A percentile compares a stretch with the other conserved stretches of the same genome.
Conservation (phyloP, 768 basidiomycete species). For the Mycena rebaudengoi region DNA sequence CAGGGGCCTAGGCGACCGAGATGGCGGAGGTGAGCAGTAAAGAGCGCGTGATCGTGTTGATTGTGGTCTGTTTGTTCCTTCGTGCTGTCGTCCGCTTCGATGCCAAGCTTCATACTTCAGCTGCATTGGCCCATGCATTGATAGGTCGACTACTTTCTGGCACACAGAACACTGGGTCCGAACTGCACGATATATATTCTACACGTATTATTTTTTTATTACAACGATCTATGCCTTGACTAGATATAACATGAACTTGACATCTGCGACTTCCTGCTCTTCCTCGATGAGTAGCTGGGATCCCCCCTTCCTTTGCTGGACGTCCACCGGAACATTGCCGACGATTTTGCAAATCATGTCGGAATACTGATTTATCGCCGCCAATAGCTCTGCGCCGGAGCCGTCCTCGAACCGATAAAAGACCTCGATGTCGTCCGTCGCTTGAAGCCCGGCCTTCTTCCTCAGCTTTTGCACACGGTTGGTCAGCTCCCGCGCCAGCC, state of each 20-base stretch:
- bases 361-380: conserved; percentile 70
- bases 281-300: conserved; percentile 75
- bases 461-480: conserved; percentile 95
- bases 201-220: no score
- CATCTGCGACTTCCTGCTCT: conserved; percentile 86
- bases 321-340: conserved; percentile 72
- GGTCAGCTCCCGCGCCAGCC: conserved; percentile 87
- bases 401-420: conserved; percentile 85
- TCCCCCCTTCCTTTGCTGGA: conserved; percentile 58
- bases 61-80: no score
- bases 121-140: no score
- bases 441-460: conserved; percentile 94
- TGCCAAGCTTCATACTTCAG: no score
- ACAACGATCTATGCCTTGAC: conserved; percentile 62
- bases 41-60: no score
- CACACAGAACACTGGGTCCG: no score
- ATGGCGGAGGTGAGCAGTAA: no score
- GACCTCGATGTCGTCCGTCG: conserved; percentile 92
- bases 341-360: conserved; percentile 80
- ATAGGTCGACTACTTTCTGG: no score
- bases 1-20: no score
- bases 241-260: conserved; percentile 77
- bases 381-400: conserved; percentile 66
- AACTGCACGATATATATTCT: no score
- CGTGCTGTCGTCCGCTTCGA: no score